Conservation (phyloP, 441 rosid genomes). For the Corymbia calophylla region DNA sequence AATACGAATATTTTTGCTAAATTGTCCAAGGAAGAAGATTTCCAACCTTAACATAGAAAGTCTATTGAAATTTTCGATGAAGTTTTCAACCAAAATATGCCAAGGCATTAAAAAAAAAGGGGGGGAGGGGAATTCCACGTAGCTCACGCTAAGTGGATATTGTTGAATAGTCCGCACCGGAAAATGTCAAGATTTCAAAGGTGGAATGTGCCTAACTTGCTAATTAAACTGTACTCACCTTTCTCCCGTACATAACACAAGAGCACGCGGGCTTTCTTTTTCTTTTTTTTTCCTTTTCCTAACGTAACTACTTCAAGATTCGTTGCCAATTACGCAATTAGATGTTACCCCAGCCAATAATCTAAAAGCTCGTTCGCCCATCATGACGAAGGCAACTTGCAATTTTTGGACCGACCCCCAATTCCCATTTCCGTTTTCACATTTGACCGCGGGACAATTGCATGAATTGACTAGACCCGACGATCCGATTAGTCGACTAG, state of each 20-base stretch:
- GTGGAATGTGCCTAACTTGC: background rate
- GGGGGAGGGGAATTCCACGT: background rate
- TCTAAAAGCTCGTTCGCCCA: background rate
- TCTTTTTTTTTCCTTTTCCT: background rate
- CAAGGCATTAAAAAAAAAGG: background rate
- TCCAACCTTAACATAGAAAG: background rate
- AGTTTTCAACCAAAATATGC: background rate
- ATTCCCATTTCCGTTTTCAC: background rate
- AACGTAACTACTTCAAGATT: background rate
- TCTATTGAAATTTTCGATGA: background rate
- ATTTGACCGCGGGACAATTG: fast-evolving
- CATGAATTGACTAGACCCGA: fast-evolving
- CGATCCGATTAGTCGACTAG: fast-evolving
- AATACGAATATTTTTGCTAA: background rate
- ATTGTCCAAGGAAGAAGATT: background rate
- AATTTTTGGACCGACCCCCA: fast-evolving
- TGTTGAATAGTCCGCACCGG: background rate
- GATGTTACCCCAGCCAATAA: background rate
- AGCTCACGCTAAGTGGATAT: background rate
- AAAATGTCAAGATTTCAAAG: background rate
- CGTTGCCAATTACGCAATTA: background rate
- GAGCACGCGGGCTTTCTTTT: background rate
- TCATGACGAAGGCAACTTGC: background rate
- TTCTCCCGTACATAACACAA: background rate
- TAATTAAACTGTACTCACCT: background rate